Percentiles rank a stretch among this genome's conserved stretches.
Evolutionary conservation across 2,329 filamentous ascomycete genomes (phyloP).

Genomic region (Blastomyces silverae): DNA sequence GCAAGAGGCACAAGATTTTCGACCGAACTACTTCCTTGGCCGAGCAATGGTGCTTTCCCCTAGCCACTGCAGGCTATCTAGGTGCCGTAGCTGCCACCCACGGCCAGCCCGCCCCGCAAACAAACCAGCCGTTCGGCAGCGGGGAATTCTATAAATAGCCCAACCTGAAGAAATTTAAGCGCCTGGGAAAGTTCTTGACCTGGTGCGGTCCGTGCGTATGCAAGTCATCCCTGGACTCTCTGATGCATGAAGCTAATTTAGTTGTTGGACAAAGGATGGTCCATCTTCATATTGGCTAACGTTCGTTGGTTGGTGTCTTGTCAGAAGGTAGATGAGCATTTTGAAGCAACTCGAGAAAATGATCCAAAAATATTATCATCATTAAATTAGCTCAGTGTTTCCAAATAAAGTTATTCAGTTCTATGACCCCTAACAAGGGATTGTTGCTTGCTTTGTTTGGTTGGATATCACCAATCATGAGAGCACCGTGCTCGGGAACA

Average conservation of each 20-base stretch:
- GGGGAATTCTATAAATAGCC: background rate
- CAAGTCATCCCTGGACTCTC: background rate
- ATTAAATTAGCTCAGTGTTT: background rate
- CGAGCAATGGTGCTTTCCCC: background rate
- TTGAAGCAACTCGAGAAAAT: background rate
- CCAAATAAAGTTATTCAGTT: background rate
- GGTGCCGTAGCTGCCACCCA: background rate
- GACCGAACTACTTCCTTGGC: too few species aligned
- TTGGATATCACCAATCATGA: background rate
- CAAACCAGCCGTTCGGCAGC: background rate
- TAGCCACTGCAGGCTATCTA: background rate
- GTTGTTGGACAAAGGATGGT: background rate
- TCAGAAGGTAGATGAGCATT: background rate
- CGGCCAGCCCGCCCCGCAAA: background rate
- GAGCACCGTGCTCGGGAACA: background rate
- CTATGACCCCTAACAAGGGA: background rate
- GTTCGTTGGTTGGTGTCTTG: background rate
- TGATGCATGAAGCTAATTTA: background rate
- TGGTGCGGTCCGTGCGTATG: background rate
- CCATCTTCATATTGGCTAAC: background rate
- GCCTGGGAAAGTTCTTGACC: background rate
- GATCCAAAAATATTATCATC: background rate
- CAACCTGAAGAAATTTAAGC: conserved; percentile 1
- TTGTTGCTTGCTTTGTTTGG: background rate
- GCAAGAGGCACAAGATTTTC: background rate